Conservation (phyloP, 257 asterid genomes). For the Plantago major region DNA sequence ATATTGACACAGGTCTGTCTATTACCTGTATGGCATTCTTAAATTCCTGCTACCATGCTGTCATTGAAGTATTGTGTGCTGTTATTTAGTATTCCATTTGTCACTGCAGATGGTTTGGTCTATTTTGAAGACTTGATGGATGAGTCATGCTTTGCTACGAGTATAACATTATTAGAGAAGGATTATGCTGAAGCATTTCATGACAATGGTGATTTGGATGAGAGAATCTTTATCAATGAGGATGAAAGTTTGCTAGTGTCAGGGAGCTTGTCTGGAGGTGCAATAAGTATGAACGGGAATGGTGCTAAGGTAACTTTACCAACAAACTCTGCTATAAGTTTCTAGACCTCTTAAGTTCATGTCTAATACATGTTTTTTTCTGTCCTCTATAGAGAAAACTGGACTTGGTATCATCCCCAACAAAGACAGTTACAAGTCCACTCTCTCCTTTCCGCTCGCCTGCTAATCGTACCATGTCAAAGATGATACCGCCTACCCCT, state of each 20-base stretch:
- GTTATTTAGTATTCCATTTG: constrained; percentile 12
- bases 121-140: constrained; percentile 74
- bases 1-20: constrained; percentile 57
- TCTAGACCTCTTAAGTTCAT: neutral
- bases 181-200: constrained; percentile 55
- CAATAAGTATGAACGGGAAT: constrained; percentile 41
- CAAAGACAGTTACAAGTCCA: constrained; percentile 73
- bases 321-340: neutral
- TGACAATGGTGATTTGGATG: constrained; percentile 72
- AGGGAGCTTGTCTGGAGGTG: constrained; percentile 81
- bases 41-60: constrained; percentile 6
- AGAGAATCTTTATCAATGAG: constrained; percentile 74
- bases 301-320: constrained; percentile 41
- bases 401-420: constrained; percentile 72
- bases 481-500: constrained; percentile 68
- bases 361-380: constrained; percentile 15
- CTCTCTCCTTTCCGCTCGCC: constrained; percentile 80
- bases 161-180: constrained; percentile 55
- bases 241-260: constrained; percentile 81
- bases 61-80: constrained; percentile 11
- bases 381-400: constrained; percentile 57
- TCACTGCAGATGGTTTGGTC: constrained; percentile 70
- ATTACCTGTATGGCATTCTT: constrained; percentile 8
- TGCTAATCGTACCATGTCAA: constrained; percentile 41
- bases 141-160: constrained; percentile 52